Base-by-base conservation (phyloP, 768 basidiomycete genomes). In the Trametes elegans region DNA sequence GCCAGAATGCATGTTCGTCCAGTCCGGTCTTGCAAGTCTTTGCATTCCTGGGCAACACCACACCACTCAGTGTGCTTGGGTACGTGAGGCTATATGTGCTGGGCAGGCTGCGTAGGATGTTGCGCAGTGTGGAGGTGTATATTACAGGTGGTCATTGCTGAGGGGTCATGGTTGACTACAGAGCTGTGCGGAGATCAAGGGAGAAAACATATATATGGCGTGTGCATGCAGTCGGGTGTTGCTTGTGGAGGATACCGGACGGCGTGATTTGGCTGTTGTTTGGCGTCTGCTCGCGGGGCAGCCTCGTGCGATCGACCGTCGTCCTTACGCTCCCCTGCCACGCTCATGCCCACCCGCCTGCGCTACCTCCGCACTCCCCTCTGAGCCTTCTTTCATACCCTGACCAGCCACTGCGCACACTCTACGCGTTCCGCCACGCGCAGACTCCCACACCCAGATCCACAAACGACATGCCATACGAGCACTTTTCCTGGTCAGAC, bases 401-500 rank as follows among this genome's bases (percentile, higher is more conserved):
- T 18, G 8, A 10, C 24, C 10, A 5, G 18, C 49, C 16, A 38
- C 38, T 50, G 38, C 49, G 49, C 38, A 31, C 23, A 34, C 41
- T 34, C 36, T 26, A 10, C 48, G 39, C 21, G 27, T 26, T 21
- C 21, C 24, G 5, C 40, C 23, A 21, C 26, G 16, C 24, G 24
- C 27, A 5, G 3, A 32, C 45, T 13, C 29, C 14, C 31, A 6
- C 24, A 14, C 1, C n/a, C 47, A 4, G 16, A 3, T 26, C 4
- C 32, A 31, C 49, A 14, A 31, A 11, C 40, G n/a, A 48, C 21
- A 62, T 62, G 61, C 44, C 61, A 14, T 32, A 57, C 49, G n/a
- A 55, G n/a, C 53, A 60, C 28, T 80, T 82, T 63, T 87, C 87
- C 18, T 88, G 83, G 80, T 74, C 78, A 9, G 87, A 88, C 62